Evolutionary conservation across 148 eudicot species (phyloP), one percentile per base, ranked within the genome.

Genomic region (Hydrangea macrophylla): DNA sequence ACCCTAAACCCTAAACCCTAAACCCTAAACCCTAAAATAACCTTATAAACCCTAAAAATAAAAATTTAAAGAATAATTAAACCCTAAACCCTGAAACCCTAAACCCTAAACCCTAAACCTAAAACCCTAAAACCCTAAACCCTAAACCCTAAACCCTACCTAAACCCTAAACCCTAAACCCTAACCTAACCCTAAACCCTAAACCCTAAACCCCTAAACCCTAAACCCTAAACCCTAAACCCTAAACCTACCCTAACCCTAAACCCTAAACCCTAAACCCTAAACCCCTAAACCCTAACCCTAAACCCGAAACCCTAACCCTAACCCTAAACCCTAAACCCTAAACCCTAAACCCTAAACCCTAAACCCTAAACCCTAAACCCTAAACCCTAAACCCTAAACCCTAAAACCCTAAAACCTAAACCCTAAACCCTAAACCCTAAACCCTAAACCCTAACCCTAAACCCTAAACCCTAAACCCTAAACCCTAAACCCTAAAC

Each of bases 371-470:
- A 5, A 57, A 57, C 7, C 60, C 60, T 17, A 5, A 57, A 57
- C 7, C 60, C 60, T 17, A 5, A 57, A 57, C 22, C 60, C 60
- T 30, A 5, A 57, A 57, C 22, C 60, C 60, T 30, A 4, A 57
- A 57, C 7, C 60, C 60, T 30, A 22, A 57, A 57, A 10, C 60
- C 60, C 60, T 57, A 57, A 57, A 57, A 27, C 60, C 60, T 57
- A 57, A 10, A 57, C 60, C 60, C 60, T 57, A 57, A 5, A 57
- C 60, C 60, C 60, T 57, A 57, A 57, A 57, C 60, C 60, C 60
- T 23, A 57, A 57, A 57, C 60, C 60, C 60, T 57, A 57, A 57
- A 57, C 60, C 60, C 60, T n/a, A 57, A 57, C 22, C 60, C 60
- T 30, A 22, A 57, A 57, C 22, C 60, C 60, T 30, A 22, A 57